Base-by-base conservation (phyloP, 805 yeast species). In the Schwanniomyces occidentalis region DNA sequence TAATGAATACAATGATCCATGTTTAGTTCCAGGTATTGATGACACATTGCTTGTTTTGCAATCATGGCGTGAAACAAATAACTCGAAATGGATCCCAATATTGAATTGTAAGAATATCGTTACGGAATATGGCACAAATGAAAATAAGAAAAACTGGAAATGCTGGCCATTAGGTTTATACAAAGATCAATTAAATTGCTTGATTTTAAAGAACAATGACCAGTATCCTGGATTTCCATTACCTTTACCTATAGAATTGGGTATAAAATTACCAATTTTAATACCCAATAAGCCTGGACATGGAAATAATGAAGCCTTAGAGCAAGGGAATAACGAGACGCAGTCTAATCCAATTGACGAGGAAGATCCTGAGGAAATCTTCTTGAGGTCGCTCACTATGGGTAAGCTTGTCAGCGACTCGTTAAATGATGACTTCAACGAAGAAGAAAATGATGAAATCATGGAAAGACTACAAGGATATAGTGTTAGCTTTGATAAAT, bases 101-200 rank as follows among this genome's bases (percentile, higher is more conserved):
- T 64, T 91, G 37, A 86, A 86, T 54, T 70, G 82, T 24, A 56
- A 58, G 16, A 68, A 67, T 17, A 54, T 54, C 4, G 55, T 71
- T 24, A 51, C 70, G 58, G 56, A 73, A 64, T 58, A 75, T 65
- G 59, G 74, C 58, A 42, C 72, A 15, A 82, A 82, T 48, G 46
- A 42, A 14, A 46, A 54, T 23, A 66, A 65, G 38, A 73, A 73
- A 33, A 74, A 76, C 40, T 78, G 87, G 58, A 72, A 73, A 35
- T 81, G 83, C 46, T 89, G 97, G 97, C 97, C 97, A 15, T 65
- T 91, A 34, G 95, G 96, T 2, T 61, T 86, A 23, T 75, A 78
- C 38, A 73, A 72, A 32, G 89, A 85, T 40, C 76, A 79, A 40
- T 74, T 89, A 48, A 78, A 76, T 44, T 86, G 95, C 58, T 72